Evolutionary conservation across 2,329 filamentous ascomycete genomes (phyloP), one percentile per base, ranked within the genome.

Genomic region (Dothistroma pini): DNA sequence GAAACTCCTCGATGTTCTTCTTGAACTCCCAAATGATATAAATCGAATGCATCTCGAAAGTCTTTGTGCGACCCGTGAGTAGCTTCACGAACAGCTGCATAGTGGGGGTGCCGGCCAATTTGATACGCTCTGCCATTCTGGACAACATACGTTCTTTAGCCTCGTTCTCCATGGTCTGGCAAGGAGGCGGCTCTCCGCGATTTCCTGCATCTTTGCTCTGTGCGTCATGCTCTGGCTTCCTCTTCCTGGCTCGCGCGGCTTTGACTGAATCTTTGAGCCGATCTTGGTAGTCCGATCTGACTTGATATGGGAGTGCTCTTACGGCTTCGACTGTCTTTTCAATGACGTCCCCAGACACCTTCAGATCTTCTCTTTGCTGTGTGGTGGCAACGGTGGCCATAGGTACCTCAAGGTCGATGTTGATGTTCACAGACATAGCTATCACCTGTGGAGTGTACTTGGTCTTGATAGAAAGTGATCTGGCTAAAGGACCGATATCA

Each of bases 1-100:
- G 93, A 90, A 97, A 97, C 83, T 97, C 93, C 32, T 34, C 32
- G 6, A 34, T 34, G 32, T 7, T 34, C 35, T 4, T 41, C 14
- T 41, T 41, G 35, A 41, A 8, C 8, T 41, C 35, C 9, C 35
- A 14, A 16, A 41, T 41, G 14, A 4, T 8, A 4, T 4, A 11
- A 16, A 4, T 41, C 35, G 7, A 16, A 16, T 9, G 8, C 8
- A 41, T 31, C 22, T 47, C 19, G 6, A 19, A 16, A 9, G 31
- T 16, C 22, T 47, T 29, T 6, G 41, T 47, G 49, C 21, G 44
- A 44, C 44, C 58, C 50, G 54, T 51, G 58, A 55, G 31, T n/a
- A 22, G 32, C 32, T 41, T 41, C 9, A 41, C 8, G 35, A 41
- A 41, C 8, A 41, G 10, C 35, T 41, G 35, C 35, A 41, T 41